Conservation (phyloP, 768 basidiomycete genomes). For the Phlegmacium glaucopus region DNA sequence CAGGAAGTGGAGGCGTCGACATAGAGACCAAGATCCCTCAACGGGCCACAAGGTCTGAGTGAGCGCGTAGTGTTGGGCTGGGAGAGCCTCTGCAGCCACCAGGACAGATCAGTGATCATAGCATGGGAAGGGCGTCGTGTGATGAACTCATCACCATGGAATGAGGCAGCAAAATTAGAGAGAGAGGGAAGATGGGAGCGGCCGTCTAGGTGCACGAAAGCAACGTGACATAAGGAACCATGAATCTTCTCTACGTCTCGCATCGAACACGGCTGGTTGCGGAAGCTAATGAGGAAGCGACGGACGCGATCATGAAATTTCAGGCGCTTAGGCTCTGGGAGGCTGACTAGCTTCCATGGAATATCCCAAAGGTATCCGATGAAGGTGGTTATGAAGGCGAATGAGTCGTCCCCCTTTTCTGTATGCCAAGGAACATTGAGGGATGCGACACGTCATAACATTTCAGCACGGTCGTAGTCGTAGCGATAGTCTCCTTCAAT, state of each 20-base stretch:
- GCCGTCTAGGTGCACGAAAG: constrained; percentile 22
- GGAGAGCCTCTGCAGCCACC: constrained; percentile 20
- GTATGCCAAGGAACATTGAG: constrained; percentile 26
- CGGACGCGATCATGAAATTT: constrained; percentile 20
- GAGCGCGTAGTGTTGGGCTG: neutral
- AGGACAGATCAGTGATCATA: constrained; percentile 18
- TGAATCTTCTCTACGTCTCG: constrained; percentile 21
- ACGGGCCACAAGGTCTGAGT: constrained; percentile 5
- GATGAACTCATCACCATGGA: constrained; percentile 12
- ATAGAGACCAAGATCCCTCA: constrained; percentile 15
- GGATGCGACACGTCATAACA: constrained; percentile 7
- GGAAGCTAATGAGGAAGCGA: constrained; percentile 6
- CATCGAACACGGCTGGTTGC: constrained; percentile 4
- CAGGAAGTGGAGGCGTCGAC: constrained; percentile 23
- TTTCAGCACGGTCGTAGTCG: constrained; percentile 11
- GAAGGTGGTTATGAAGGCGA: constrained; percentile 18
- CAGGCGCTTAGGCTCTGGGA: constrained; percentile 24
- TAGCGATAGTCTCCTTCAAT: constrained; percentile 9
- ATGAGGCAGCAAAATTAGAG: constrained; percentile 17
- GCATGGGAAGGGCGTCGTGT: constrained; percentile 8
- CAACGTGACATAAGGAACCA: constrained; percentile 27
- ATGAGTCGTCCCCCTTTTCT: constrained; percentile 19
- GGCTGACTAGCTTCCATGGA: constrained; percentile 14
- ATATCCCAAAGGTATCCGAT: constrained; percentile 33
- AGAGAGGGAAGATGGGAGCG: constrained; percentile 17